Base-by-base conservation (phyloP, 2,329 filamentous ascomycete genomes). In the Hypoxylon sp. region DNA sequence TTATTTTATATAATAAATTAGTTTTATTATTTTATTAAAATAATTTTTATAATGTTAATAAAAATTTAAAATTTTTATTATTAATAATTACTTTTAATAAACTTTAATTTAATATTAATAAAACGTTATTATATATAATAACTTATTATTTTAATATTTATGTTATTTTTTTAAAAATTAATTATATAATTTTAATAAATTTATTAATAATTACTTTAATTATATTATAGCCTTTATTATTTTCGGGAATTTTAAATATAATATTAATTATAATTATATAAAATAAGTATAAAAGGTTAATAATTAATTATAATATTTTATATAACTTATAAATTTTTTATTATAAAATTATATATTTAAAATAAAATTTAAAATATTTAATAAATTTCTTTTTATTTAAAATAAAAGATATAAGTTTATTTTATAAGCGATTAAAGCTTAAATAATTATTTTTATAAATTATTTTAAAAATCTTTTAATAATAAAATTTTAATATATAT, bases 171-270 rank as follows among this genome's bases (percentile, higher is more conserved):
- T n/a, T 39, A 14, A 39, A n/a, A 1, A 39, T 39, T 14, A 39
- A 39, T 5, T n/a, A 14, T 39, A 39, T 39, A 5, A n/a, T 39
- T 39, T 39, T 39, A 39, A n/a, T 39, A n/a, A 39, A 39, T 5
- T 39, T 39, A 39, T 35, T 35, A 39, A 39, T 39, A n/a, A 39
- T 39, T 14, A 39, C n/a, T n/a, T 39, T n/a, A 35, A 35, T 35
- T 35, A 35, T 35, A 35, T 39, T 39, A 39, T 39, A 39, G 5
- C 13, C 13, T 39, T 39, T n/a, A 35, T 35, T 35, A 35, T 35
- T 2, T 3, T 39, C n/a, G 5, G 5, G n/a, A 39, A 39, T 39
- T 14, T n/a, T 39, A 14, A 39, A 39, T 3, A 5, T 39, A n/a
- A 39, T 39, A n/a, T 39, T 39, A 5, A 39, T 39, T 2, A 39